Evolutionary conservation across 2,329 filamentous ascomycete genomes (phyloP).

Genomic region (Fusarium miscanthi): DNA sequence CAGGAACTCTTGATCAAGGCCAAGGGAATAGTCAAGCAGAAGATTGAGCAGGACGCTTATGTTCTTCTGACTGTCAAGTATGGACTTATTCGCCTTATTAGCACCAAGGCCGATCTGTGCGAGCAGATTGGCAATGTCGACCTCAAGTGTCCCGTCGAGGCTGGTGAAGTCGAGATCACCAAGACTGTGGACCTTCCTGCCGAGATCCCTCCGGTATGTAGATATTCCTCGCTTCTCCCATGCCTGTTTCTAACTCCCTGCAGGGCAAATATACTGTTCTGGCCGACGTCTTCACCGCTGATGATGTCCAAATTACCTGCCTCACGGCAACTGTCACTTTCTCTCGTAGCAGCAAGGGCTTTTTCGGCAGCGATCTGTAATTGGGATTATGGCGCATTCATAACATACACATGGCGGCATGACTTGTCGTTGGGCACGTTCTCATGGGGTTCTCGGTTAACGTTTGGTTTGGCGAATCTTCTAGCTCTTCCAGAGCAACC

Average conservation of each 20-base stretch:
- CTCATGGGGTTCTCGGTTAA: slow-evolving; percentile 25
- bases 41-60: slow-evolving; percentile 81
- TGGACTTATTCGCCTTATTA: slow-evolving; percentile 89
- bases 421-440: slow-evolving; percentile 32
- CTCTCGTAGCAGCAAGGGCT: slow-evolving; percentile 50
- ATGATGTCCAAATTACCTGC: slow-evolving; percentile 84
- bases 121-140: slow-evolving; percentile 90
- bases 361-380: slow-evolving; percentile 58
- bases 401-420: slow-evolving; percentile 22
- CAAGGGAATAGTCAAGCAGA: slow-evolving; percentile 76
- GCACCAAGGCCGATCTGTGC: slow-evolving; percentile 84
- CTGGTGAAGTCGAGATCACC: slow-evolving; percentile 76
- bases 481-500: slow-evolving; percentile 33
- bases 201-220: slow-evolving; percentile 87
- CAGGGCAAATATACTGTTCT: slow-evolving; percentile 91
- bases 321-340: slow-evolving; percentile 80
- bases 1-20: slow-evolving; percentile 81
- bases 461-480: slow-evolving; percentile 39
- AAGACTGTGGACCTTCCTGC: slow-evolving; percentile 88
- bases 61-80: slow-evolving; percentile 91
- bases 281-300: slow-evolving; percentile 83
- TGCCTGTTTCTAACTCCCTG: slow-evolving; percentile 22
- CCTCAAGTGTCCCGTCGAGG: slow-evolving; percentile 86
- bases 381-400: slow-evolving; percentile 17
- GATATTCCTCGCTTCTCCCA: slow-evolving; percentile 15